Evolutionary conservation across 441 rosid genomes (phyloP).

Genomic region (Biscutella laevigata): DNA sequence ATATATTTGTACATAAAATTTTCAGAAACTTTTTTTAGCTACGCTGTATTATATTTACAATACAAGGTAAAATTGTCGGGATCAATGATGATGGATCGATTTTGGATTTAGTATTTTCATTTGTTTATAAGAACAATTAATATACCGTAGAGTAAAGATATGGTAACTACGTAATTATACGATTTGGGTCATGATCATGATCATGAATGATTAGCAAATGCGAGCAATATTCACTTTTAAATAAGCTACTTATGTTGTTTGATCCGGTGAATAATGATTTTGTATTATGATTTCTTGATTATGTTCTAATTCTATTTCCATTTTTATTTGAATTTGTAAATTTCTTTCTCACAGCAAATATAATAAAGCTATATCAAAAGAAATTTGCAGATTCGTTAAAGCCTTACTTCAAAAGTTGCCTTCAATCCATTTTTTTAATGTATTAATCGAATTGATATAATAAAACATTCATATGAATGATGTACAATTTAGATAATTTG

Average conservation of each 20-base stretch:
- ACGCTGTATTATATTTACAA: too few species aligned
- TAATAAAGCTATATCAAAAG: too few species aligned
- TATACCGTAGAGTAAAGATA: slow-evolving; percentile 20
- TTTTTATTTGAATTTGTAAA: not conserved
- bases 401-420: too few species aligned
- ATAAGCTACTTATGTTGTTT: too few species aligned
- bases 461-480: too few species aligned
- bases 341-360: too few species aligned
- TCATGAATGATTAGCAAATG: not conserved
- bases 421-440: too few species aligned
- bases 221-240: not conserved
- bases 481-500: not conserved
- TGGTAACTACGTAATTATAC: slow-evolving; percentile 16
- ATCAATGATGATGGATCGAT: slow-evolving; percentile 5
- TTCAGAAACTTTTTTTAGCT: too few species aligned
- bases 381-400: too few species aligned
- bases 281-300: not conserved
- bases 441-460: not conserved
- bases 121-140: not conserved
- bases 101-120: not conserved
- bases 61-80: slow-evolving; percentile 1
- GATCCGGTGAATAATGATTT: not conserved
- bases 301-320: not conserved
- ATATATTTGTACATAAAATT: too few species aligned
- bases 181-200: slow-evolving; percentile 1